Conservation (phyloP, 2,329 filamentous ascomycete genomes). For the Aspergillus sojae region DNA sequence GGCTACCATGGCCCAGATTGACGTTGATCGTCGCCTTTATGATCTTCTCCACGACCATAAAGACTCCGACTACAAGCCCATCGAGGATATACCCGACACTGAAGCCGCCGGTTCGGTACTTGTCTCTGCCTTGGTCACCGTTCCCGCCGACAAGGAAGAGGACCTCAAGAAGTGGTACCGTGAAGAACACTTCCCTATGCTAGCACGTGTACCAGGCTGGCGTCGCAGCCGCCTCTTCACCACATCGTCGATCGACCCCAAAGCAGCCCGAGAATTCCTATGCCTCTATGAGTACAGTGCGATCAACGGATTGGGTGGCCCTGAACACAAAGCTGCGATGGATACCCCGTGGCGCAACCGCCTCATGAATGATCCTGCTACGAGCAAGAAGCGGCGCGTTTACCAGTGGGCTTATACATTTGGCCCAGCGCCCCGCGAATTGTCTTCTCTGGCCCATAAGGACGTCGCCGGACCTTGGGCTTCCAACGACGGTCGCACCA, state of each 20-base stretch:
- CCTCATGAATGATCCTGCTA: conserved; percentile 62
- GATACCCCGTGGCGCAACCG: conserved; percentile 64
- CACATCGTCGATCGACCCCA: conserved; percentile 65
- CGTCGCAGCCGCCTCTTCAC: conserved; percentile 71
- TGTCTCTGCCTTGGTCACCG: conserved; percentile 62
- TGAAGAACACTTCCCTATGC: conserved; percentile 72
- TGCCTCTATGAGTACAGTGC: conserved; percentile 73
- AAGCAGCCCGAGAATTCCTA: conserved; percentile 60
- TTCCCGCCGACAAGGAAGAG: conserved; percentile 59
- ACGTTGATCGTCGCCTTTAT: conserved; percentile 71
- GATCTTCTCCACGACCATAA: conserved; percentile 64
- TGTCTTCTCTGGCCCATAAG: conserved; percentile 56
- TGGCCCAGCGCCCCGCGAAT: conserved; percentile 71
- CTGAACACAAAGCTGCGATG: conserved; percentile 65
- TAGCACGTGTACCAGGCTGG: conserved; percentile 78
- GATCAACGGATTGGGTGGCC: conserved; percentile 66
- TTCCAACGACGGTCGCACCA: conserved; percentile 58
- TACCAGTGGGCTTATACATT: conserved; percentile 81
- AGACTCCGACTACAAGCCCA: conserved; percentile 58
- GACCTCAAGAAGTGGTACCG: conserved; percentile 70
- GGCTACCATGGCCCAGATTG: conserved; percentile 65
- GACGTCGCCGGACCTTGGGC: conserved; percentile 55
- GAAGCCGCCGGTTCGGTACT: conserved; percentile 64
- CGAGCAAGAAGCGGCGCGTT: conserved; percentile 58
- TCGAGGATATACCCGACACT: conserved; percentile 63